phyloP scores from a whole-genome alignment of 2,329 filamentous ascomycete species.

The Fusarium begoniae region DNA sequence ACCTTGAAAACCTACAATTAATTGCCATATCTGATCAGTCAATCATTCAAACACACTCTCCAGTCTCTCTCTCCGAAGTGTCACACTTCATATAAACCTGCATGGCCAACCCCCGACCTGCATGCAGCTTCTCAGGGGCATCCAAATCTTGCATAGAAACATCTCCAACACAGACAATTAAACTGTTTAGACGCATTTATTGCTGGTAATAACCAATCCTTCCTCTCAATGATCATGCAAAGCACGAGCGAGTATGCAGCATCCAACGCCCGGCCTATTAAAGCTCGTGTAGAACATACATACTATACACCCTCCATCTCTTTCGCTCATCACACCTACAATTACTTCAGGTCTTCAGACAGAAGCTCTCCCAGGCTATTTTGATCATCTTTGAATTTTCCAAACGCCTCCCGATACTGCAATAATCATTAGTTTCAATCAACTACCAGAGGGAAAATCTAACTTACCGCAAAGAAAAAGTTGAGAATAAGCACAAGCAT shows the following conservation, averaged over 20 bases:
- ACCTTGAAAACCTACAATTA: neutral
- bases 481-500: constrained; percentile 84
- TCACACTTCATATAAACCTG: neutral
- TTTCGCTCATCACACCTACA: neutral
- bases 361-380: constrained; percentile 4
- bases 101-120: neutral
- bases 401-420: constrained; percentile 48
- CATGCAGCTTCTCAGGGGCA: constrained; percentile 2
- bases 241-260: constrained; percentile 27
- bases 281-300: constrained; percentile 6
- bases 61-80: neutral
- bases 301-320: constrained; percentile 16
- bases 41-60: neutral
- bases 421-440: constrained; percentile 17
- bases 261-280: constrained; percentile 26
- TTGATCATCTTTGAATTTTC: constrained; percentile 37
- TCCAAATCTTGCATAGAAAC: neutral
- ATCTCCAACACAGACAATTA: neutral
- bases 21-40: neutral
- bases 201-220: neutral
- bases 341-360: constrained; percentile 46
- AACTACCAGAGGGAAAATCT: neutral
- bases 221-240: neutral
- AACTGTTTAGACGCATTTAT: neutral
- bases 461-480: constrained; percentile 82